Evolutionary conservation across 192 early-diverging fungal genomes (phyloP).

Genomic region (Backusella westeae): DNA sequence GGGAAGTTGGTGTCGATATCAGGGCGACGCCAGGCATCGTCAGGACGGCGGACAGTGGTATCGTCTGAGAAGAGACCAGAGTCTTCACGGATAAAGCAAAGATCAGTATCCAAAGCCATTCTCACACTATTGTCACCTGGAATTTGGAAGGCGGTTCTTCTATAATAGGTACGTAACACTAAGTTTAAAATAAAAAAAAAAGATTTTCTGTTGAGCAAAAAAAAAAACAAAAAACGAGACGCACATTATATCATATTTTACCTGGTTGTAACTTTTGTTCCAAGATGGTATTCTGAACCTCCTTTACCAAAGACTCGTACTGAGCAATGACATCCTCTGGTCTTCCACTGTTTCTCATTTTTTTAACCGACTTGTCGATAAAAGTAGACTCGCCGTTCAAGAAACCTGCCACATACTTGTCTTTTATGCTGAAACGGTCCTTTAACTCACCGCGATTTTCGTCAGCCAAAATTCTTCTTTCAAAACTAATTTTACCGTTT

Average conservation of each 20-base stretch:
- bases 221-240: not conserved
- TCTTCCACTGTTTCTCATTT: conserved; percentile 73
- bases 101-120: conserved; percentile 93
- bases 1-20: conserved; percentile 80
- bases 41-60: conserved; percentile 65
- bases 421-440: conserved; percentile 90
- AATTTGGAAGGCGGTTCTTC: conserved; percentile 98
- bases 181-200: not conserved
- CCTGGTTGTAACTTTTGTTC: conserved; percentile 73
- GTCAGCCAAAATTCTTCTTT: conserved; percentile 79
- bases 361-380: conserved; percentile 70
- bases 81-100: conserved; percentile 96
- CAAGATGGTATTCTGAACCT: conserved; percentile 68
- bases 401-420: conserved; percentile 88
- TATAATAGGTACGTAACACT: conserved; percentile 91
- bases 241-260: conserved; percentile 18
- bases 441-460: conserved; percentile 90
- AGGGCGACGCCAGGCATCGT: conserved; percentile 86
- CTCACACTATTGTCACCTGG: conserved; percentile 94
- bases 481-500: conserved; percentile 26
- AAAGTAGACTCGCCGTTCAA: conserved; percentile 70
- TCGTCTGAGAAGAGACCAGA: conserved; percentile 50
- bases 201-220: not conserved
- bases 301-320: conserved; percentile 65
- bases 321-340: conserved; percentile 72